phyloP scores from a whole-genome alignment of 2,329 filamentous ascomycete species.

The Byssothecium circinans region DNA sequence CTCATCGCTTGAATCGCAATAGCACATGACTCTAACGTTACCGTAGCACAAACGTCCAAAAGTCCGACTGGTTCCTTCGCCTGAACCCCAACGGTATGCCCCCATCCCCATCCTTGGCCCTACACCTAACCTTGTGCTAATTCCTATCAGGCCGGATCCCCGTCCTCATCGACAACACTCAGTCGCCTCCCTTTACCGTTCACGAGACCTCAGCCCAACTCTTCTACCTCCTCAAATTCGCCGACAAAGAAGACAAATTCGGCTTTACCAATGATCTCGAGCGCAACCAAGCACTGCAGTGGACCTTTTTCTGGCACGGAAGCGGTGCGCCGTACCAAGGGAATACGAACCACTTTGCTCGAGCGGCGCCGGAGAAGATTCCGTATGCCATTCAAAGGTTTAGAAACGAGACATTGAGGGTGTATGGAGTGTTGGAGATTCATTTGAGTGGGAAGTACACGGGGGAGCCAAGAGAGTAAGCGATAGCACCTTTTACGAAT shows the following conservation, averaged over 20 bases:
- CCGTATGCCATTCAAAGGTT: conserved; percentile 43
- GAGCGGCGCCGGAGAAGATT: conserved; percentile 13
- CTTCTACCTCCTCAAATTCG: conserved; percentile 56
- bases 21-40: conserved; percentile 19
- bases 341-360: conserved; percentile 51
- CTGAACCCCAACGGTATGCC: conserved; percentile 50
- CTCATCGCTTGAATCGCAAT: conserved; percentile 26
- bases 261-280: conserved; percentile 57
- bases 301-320: conserved; percentile 60
- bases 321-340: conserved; percentile 47
- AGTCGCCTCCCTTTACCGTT: conserved; percentile 54
- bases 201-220: conserved; percentile 58
- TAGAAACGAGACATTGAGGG: conserved; percentile 52
- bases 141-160: conserved; percentile 56
- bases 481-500: background rate
- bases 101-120: background rate
- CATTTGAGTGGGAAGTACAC: conserved; percentile 56
- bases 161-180: conserved; percentile 64
- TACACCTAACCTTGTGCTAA: conserved; percentile 14
- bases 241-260: conserved; percentile 56
- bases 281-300: conserved; percentile 53
- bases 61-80: conserved; percentile 58
- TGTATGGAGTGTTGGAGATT: conserved; percentile 60
- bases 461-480: conserved; percentile 52
- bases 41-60: conserved; percentile 55